Evolutionary conservation across 2,329 filamentous ascomycete species (phyloP).

Genomic region (Arthroderma sp.): DNA sequence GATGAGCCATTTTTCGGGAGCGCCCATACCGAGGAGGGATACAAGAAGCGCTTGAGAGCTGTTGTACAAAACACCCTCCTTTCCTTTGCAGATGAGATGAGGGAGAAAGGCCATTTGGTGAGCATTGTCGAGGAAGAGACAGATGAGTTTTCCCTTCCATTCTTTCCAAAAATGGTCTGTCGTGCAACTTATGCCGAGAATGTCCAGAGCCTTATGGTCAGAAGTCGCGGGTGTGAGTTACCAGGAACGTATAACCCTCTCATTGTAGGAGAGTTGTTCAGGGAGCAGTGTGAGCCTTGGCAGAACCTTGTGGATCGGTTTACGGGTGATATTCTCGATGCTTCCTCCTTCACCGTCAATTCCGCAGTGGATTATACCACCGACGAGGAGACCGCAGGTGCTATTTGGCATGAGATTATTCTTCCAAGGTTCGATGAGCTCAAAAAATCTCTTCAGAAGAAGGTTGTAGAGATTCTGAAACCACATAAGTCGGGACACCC

Average conservation of each 20-base stretch:
- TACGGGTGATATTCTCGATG: background rate
- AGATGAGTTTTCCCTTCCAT: background rate
- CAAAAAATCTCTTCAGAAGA: constrained; percentile 17
- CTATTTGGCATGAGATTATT: constrained; percentile 13
- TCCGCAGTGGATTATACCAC: background rate
- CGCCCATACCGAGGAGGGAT: background rate
- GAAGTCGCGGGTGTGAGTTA: constrained; percentile 22
- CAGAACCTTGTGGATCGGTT: constrained; percentile 12
- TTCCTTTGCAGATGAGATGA: constrained; percentile 31
- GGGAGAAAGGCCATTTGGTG: constrained; percentile 28
- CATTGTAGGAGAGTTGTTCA: constrained; percentile 26
- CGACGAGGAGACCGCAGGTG: background rate
- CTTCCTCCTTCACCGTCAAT: constrained; percentile 18
- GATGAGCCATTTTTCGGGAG: constrained; percentile 20
- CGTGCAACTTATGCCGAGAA: constrained; percentile 27
- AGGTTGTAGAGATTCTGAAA: background rate
- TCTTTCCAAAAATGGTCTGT: constrained; percentile 12
- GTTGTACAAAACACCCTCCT: constrained; percentile 15
- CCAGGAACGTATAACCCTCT: constrained; percentile 28
- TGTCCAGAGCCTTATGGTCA: constrained; percentile 26
- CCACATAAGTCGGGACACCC: background rate
- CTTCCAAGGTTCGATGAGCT: constrained; percentile 29
- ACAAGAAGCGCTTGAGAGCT: constrained; percentile 18
- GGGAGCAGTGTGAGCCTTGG: constrained; percentile 25
- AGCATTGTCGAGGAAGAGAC: constrained; percentile 17